A percentile compares a stretch with the other conserved stretches of the same genome.
phyloP scores from a whole-genome alignment of 805 yeast species.

The Spathaspora girioi region DNA sequence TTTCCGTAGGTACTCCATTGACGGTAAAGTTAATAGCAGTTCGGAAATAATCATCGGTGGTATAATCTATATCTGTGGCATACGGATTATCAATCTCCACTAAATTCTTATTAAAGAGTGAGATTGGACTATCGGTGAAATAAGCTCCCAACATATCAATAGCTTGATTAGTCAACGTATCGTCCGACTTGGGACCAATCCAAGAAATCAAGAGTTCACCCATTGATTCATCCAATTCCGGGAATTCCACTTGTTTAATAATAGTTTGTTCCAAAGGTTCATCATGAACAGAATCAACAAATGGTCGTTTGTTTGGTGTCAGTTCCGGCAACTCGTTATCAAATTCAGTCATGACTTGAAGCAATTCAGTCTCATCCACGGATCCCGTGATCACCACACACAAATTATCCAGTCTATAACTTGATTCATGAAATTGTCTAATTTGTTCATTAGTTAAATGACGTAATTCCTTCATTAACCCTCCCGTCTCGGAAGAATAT shows the following conservation, averaged over 20 bases:
- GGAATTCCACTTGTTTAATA: constrained; percentile 63
- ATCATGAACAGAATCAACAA: constrained; percentile 61
- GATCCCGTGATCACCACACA: constrained; percentile 84
- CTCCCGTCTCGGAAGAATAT: constrained; percentile 93
- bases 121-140: constrained; percentile 71
- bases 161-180: constrained; percentile 58
- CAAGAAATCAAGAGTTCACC: constrained; percentile 75
- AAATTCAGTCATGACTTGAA: constrained; percentile 55
- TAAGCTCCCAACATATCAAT: constrained; percentile 69
- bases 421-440: constrained; percentile 62
- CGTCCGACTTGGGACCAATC: constrained; percentile 70
- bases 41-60: constrained; percentile 70
- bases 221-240: constrained; percentile 82
- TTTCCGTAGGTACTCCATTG: constrained; percentile 73
- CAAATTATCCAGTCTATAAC: constrained; percentile 80
- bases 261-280: constrained; percentile 37
- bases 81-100: constrained; percentile 81
- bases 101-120: constrained; percentile 65
- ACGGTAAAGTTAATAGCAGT: constrained; percentile 57
- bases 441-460: constrained; percentile 70
- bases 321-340: constrained; percentile 53
- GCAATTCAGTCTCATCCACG: constrained; percentile 69
- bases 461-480: constrained; percentile 74
- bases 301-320: constrained; percentile 57
- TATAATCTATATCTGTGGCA: constrained; percentile 66